Evolutionary conservation across 352 stramenopile genomes (phyloP).

Genomic region (Pythium oligandrum): DNA sequence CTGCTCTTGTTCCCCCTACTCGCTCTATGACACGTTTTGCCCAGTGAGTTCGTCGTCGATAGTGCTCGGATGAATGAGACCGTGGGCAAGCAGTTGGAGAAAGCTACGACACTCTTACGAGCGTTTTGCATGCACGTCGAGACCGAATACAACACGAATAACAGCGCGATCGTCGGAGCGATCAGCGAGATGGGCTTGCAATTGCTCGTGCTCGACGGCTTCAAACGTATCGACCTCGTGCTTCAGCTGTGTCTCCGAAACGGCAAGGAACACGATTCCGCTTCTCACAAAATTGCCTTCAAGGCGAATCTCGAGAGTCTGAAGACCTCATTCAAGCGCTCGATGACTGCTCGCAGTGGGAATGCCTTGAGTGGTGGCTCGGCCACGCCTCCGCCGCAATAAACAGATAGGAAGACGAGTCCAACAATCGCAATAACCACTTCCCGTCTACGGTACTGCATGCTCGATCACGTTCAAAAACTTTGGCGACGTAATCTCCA

Average conservation of each 20-base stretch:
- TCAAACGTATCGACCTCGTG: conserved; percentile 32
- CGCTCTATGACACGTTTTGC: not conserved
- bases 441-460: too few species aligned
- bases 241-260: conserved; percentile 28
- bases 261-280: conserved; percentile 16
- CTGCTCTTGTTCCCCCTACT: not conserved
- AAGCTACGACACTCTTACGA: conserved; percentile 37
- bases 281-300: conserved; percentile 9
- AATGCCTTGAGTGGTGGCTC: not conserved
- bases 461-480: too few species aligned
- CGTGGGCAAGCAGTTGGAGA: conserved; percentile 38
- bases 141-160: conserved; percentile 39
- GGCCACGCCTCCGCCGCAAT: too few species aligned
- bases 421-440: too few species aligned
- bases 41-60: conserved; percentile 35
- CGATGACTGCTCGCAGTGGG: conserved; percentile 15
- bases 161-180: not conserved
- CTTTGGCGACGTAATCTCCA: too few species aligned
- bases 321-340: conserved; percentile 12
- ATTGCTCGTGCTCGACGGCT: conserved; percentile 28
- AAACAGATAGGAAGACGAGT: too few species aligned
- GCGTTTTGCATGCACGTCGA: conserved; percentile 44
- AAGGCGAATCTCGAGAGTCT: conserved; percentile 21
- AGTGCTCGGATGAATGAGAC: conserved; percentile 43
- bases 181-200: conserved; percentile 8